phyloP scores from a whole-genome alignment of 1,284 basidiomycete genomes.

The Sporisorium scitamineum region DNA sequence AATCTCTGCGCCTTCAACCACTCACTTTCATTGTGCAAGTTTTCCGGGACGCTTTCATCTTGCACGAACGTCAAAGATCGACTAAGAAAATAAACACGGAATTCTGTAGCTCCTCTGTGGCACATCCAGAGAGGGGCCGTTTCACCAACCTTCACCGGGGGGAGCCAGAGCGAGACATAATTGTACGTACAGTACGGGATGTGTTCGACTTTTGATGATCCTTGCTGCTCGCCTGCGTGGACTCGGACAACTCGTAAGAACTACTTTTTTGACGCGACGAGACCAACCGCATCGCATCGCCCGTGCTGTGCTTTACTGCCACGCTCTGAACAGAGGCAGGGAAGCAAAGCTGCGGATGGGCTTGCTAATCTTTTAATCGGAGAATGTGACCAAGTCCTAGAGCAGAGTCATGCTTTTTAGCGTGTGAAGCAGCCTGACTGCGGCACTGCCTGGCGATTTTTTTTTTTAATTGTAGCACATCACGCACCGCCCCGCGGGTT shows the following conservation, averaged over 20 bases:
- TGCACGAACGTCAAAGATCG: not conserved
- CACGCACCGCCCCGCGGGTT: not conserved
- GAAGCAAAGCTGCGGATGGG: not conserved
- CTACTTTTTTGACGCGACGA: no score
- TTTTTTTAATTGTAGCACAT: no score
- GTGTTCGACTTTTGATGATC: no score
- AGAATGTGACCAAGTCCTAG: not conserved
- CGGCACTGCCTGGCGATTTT: slow-evolving; percentile 1
- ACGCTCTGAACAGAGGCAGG: not conserved
- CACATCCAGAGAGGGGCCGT: not conserved
- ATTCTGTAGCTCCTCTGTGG: not conserved
- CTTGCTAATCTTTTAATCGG: not conserved
- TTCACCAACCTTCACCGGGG: not conserved
- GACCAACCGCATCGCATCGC: no score
- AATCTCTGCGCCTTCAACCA: not conserved
- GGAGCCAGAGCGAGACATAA: not conserved
- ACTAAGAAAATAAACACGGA: not conserved
- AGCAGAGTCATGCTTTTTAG: not conserved
- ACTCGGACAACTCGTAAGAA: no score
- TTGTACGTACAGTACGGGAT: not conserved
- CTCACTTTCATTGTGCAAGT: not conserved
- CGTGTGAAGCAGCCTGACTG: slow-evolving; percentile 4
- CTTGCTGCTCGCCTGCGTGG: no score
- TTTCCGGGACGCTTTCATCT: not conserved
- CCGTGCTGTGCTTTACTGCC: not conserved